Base-by-base conservation (phyloP, 2,329 filamentous ascomycete genomes). In the Madurella mycetomatis region DNA sequence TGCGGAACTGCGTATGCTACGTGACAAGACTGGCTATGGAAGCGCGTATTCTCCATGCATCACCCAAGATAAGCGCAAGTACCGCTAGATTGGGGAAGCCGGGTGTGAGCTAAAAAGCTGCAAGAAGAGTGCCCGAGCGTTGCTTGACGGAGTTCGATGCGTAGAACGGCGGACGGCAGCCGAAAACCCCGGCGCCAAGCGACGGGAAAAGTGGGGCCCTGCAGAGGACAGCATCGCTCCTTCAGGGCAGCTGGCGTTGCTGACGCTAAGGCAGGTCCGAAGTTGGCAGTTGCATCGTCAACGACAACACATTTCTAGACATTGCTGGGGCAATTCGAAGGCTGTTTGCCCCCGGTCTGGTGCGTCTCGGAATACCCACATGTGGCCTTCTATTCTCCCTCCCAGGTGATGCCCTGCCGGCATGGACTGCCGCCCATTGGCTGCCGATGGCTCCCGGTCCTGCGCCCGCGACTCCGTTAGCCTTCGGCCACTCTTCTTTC, bases 401-500 rank as follows among this genome's bases (percentile, higher is more conserved):
- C 41, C 34, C 43, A 62, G 58, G 61, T 63, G 57, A 63, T 63
- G 61, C 55, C 60, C 53, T 55, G 56, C 50, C 56, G 62, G 62
- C 62, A 64, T 64, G 62, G 59, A 61, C 56, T 50, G 57, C 55
- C 49, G 61, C 56, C 52, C 44, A 45, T 53, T 60, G 57, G 53
- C 52, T 49, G 57, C 56, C 40, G 55, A 54, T 55, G 56, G 57
- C 54, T 53, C 51, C 56, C 46, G 52, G 55, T 47, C 46, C 43
- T 13, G 37, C 37, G 19, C 53, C 34, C 48, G 25, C 30, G 34
- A 37, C 4, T 25, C 48, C 19, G 34, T 37, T 42, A 31, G 30
- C 37, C 45, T n/a, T 41, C 45, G 49, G 41, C 40, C 40, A 12
- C 34, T 18, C 16, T 43, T n/a, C 49, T 16, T 34, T 45, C 48